phyloP scores from a whole-genome alignment of 2,329 filamentous ascomycete genomes.

The Paracamarosporium sp. region DNA sequence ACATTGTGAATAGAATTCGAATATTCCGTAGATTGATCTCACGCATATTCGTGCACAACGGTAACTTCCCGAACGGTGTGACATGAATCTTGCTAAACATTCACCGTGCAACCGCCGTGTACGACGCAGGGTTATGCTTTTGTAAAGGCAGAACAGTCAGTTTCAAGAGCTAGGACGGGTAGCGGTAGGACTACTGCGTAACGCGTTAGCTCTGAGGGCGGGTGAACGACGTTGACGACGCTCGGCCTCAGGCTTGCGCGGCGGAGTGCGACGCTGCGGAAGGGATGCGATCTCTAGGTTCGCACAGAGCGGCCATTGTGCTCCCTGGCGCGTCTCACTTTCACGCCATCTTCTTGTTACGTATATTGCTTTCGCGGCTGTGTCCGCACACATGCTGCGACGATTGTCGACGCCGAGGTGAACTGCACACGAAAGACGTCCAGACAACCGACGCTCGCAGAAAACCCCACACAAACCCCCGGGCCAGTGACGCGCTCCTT shows the following conservation, averaged over 20 bases:
- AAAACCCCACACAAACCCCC: not conserved
- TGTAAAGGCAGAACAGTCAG: not conserved
- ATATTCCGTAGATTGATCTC: not conserved
- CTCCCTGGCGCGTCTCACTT: not conserved
- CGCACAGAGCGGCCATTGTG: not conserved
- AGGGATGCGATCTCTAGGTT: not conserved
- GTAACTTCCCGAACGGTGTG: not conserved
- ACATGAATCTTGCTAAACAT: not conserved
- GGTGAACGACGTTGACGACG: not conserved
- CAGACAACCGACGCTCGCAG: not conserved
- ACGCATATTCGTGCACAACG: not conserved
- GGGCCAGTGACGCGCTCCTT: not conserved
- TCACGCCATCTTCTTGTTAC: not conserved
- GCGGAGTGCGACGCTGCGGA: not conserved
- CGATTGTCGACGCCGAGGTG: not conserved
- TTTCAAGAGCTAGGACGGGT: not conserved
- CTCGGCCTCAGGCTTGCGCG: not conserved
- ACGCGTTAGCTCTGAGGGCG: not conserved
- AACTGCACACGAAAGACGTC: not conserved
- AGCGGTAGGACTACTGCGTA: not conserved
- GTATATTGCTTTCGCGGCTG: not conserved
- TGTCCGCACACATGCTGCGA: not conserved
- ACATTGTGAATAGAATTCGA: not conserved
- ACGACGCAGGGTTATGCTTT: not conserved
- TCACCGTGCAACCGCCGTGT: not conserved